A percentile compares a stretch with the other conserved stretches of the same genome.
Conservation (phyloP, 768 basidiomycete species). For the Saitozyma podzolica region DNA sequence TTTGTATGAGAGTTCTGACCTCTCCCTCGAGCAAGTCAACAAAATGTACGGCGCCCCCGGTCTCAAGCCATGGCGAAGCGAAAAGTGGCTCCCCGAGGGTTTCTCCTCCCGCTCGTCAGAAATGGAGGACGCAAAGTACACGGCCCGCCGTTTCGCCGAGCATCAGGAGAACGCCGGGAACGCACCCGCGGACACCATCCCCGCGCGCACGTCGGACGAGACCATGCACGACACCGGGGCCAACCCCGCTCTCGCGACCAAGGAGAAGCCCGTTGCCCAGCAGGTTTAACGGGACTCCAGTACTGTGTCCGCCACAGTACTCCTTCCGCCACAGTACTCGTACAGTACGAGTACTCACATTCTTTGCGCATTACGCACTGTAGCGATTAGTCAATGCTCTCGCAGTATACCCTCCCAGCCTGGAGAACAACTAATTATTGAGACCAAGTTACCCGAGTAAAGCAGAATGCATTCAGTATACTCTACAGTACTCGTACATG, state of each 20-base stretch:
- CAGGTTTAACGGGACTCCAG: too few species aligned
- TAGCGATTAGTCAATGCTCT: too few species aligned
- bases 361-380: too few species aligned
- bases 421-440: too few species aligned
- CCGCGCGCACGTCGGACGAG: neutral
- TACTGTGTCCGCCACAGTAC: too few species aligned
- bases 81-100: constrained; percentile 61
- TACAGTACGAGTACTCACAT: too few species aligned
- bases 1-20: constrained; percentile 70
- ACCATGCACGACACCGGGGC: neutral
- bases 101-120: neutral
- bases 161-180: neutral
- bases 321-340: too few species aligned
- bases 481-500: too few species aligned
- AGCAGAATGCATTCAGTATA: too few species aligned
- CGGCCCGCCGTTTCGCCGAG: neutral
- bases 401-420: too few species aligned
- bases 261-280: neutral
- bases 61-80: constrained; percentile 68
- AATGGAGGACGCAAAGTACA: neutral
- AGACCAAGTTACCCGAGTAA: too few species aligned
- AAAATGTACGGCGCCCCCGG: constrained; percentile 62
- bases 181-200: neutral
- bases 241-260: neutral
- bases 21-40: constrained; percentile 68